These are phyloP conservation scores for Cercophora scortea DNA, from an alignment of 495 filamentous ascomycete genomes.

Conservation along the genomic window DNA sequence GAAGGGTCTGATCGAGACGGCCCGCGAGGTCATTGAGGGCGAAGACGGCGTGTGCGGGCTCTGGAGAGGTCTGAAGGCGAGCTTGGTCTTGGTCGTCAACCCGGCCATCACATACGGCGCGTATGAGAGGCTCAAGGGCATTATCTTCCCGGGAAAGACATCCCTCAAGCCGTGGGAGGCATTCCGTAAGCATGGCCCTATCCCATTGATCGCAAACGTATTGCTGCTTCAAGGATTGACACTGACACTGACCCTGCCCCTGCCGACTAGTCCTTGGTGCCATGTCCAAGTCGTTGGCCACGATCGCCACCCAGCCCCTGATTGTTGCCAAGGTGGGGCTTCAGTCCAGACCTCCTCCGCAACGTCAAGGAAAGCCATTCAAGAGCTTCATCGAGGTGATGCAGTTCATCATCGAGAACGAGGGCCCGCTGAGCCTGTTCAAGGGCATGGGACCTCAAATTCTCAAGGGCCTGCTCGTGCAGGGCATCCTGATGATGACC, in stretches of 20 bases:
- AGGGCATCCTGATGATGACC: slow-evolving; percentile 98
- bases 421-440: slow-evolving; percentile 76
- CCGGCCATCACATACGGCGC: slow-evolving; percentile 97
- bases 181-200: slow-evolving; percentile 56
- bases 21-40: slow-evolving; percentile 75
- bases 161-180: slow-evolving; percentile 81
- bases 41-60: slow-evolving; percentile 87
- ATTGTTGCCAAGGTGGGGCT: slow-evolving; percentile 98
- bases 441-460: slow-evolving; percentile 97
- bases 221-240: not conserved
- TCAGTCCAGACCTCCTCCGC: slow-evolving; percentile 83
- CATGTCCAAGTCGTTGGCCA: slow-evolving; percentile 87
- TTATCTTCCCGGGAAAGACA: slow-evolving; percentile 68
- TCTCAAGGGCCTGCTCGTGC: slow-evolving; percentile 84
- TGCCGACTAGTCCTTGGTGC: slow-evolving; percentile 67
- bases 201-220: not conserved
- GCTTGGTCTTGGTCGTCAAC: slow-evolving; percentile 92
- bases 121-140: slow-evolving; percentile 80
- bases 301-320: slow-evolving; percentile 86
- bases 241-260: slow-evolving; percentile 2
- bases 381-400: slow-evolving; percentile 94
- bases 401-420: slow-evolving; percentile 81
- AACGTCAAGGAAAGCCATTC: slow-evolving; percentile 82
- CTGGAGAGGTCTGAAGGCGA: slow-evolving; percentile 94
- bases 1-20: slow-evolving; percentile 85